Base-by-base conservation (phyloP, 768 basidiomycete genomes). In the Amanita jacksonii region DNA sequence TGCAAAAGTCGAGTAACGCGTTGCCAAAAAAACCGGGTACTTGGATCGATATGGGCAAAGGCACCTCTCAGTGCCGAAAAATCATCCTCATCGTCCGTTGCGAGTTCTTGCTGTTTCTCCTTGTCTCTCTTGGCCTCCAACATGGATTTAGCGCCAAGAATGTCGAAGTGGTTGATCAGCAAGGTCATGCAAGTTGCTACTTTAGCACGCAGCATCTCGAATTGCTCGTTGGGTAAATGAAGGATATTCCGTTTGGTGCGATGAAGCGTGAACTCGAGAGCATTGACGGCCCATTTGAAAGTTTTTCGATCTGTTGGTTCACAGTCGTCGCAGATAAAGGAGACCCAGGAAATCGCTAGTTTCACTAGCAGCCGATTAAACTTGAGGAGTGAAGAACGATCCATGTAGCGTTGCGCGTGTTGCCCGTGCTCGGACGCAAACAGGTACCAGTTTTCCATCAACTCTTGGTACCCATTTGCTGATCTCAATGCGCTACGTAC, bases 311-410 rank as follows among this genome's bases (percentile, higher is more conserved):
- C 93, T 25, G 88, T 85, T 6, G 93, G 91, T 53, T 96, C 88
- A 65, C 96, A 99, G 54, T 93, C 89, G 57, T 97, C 92, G 64
- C 91, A 96, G 51, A 98, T 94, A 69, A 99, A 98, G 34, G 91
- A 84, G 25, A 98, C 89, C 94, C 94, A 99, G 9, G 88, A 85
- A 53, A 98, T 97, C 8, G 93, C 90, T 41, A 98, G 75, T 48
- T 80, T 83, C 61, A 93, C 84, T 25, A 97, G 70, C 3, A 85
- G 72, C 5, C 84, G 77, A 56, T 86, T 85, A 63, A 96, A 94
- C 51, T 84, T 81, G 52, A 73, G 66, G 42, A 82, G 59, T 0
- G 78, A 69, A 0, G 75, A 56, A 12, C 74, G 74, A 52, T 94
- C 91, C 81, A 96, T 87, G 58, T 86, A 80, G 51, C 82, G 79